Percentiles rank a stretch among this genome's conserved stretches.
Evolutionary conservation across 2,329 filamentous ascomycete genomes (phyloP).

Genomic region (Diplodia scrobiculata): DNA sequence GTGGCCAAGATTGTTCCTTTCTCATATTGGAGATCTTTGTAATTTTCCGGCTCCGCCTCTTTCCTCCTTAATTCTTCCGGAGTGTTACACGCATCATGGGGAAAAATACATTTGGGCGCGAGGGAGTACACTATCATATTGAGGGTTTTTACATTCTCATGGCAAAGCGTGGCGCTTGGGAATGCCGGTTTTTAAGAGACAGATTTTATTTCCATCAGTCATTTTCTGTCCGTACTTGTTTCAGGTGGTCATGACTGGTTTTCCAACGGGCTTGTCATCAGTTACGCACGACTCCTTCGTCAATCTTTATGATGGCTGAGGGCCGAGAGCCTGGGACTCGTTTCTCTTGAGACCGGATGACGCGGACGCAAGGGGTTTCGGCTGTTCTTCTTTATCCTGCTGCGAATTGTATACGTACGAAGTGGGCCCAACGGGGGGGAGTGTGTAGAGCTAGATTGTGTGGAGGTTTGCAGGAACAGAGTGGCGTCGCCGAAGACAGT

Average conservation of each 20-base stretch:
- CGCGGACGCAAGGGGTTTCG: too few relatives aligned
- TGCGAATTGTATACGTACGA: not conserved
- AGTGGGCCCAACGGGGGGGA: not conserved
- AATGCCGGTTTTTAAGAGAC: slow-evolving; percentile 6
- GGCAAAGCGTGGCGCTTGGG: slow-evolving; percentile 24
- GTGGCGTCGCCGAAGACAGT: not conserved
- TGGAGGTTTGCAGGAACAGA: not conserved
- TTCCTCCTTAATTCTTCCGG: not conserved
- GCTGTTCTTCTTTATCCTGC: too few relatives aligned
- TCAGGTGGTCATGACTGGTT: not conserved
- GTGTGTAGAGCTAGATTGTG: not conserved
- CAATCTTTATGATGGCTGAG: too few relatives aligned
- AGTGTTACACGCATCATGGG: not conserved
- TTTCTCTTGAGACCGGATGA: too few relatives aligned
- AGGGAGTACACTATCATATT: slow-evolving; percentile 2
- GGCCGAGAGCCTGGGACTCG: too few relatives aligned
- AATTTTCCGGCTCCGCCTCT: not conserved
- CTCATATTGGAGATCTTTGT: not conserved
- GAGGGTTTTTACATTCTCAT: not conserved
- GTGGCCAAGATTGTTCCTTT: not conserved
- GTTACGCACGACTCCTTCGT: not conserved
- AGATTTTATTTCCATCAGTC: slow-evolving; percentile 1
- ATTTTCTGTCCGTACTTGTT: not conserved
- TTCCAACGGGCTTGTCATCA: not conserved
- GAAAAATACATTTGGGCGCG: slow-evolving; percentile 1